Conservation (phyloP, 805 yeast species). For the Monosporozyma servazzii region DNA sequence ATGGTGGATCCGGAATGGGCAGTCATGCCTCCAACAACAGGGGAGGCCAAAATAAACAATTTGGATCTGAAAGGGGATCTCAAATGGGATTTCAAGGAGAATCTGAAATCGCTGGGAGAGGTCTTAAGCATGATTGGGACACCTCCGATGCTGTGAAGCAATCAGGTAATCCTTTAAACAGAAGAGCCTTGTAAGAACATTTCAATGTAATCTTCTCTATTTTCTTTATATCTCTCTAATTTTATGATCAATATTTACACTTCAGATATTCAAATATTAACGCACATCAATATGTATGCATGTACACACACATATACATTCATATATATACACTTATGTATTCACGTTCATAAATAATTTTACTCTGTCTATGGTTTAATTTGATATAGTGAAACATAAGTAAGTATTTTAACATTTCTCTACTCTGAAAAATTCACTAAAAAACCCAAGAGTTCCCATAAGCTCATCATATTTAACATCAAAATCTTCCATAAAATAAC, state of each 20-base stretch:
- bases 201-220: neutral
- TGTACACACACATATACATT: neutral
- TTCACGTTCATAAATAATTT: neutral
- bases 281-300: neutral
- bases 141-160: neutral
- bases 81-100: neutral
- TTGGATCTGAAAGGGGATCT: neutral
- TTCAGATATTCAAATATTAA: neutral
- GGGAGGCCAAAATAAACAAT: neutral
- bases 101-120: conserved; percentile 10
- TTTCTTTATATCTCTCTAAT: neutral
- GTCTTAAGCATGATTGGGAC: conserved; percentile 13
- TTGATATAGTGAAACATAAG: neutral
- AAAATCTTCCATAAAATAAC: neutral
- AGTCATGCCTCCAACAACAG: neutral
- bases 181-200: neutral
- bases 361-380: neutral
- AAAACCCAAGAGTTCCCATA: too few species aligned
- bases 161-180: neutral
- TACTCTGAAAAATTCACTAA: too few species aligned
- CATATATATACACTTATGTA: neutral
- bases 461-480: neutral
- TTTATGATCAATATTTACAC: neutral
- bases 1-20: neutral
- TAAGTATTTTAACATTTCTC: too few species aligned